phyloP scores from a whole-genome alignment of 164 flowering plant species.

The Euptelea pleiosperma region DNA sequence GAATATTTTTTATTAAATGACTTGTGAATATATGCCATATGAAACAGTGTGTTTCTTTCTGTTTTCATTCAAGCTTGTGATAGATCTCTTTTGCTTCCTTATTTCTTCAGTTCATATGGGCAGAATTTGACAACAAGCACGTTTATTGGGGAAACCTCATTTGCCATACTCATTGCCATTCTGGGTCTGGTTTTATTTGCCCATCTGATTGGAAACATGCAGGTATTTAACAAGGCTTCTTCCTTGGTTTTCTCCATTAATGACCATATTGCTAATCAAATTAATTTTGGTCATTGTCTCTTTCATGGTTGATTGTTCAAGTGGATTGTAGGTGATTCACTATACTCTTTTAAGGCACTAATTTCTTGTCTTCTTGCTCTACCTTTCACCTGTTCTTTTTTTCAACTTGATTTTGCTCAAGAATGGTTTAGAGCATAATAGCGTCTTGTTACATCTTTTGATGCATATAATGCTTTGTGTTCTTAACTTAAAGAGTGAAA shows the following conservation, averaged over 20 bases:
- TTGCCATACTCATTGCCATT: slow-evolving; percentile 83
- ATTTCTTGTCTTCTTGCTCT: no score
- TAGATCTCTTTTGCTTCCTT: slow-evolving; percentile 4
- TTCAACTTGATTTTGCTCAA: no score
- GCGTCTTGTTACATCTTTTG: no score
- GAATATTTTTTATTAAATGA: no score
- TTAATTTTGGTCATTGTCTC: no score
- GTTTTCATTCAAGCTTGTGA: slow-evolving; percentile 1
- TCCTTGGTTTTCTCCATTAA: background rate
- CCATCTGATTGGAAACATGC: slow-evolving; percentile 94
- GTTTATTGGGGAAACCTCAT: slow-evolving; percentile 77
- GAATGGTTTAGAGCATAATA: no score
- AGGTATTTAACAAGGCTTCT: slow-evolving; percentile 62
- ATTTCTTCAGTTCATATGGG: slow-evolving; percentile 72
- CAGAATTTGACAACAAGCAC: slow-evolving; percentile 79
- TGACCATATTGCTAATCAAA: background rate
- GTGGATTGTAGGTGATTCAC: background rate
- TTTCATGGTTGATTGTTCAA: no score
- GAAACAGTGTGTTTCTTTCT: background rate
- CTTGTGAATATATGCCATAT: no score
- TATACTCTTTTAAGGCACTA: background rate
- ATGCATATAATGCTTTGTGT: no score
- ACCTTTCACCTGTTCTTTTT: no score
- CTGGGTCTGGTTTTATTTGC: slow-evolving; percentile 88
- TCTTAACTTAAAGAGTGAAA: no score